phyloP scores from a whole-genome alignment of 2,329 filamentous ascomycete species.

The Orbilia brochopaga region DNA sequence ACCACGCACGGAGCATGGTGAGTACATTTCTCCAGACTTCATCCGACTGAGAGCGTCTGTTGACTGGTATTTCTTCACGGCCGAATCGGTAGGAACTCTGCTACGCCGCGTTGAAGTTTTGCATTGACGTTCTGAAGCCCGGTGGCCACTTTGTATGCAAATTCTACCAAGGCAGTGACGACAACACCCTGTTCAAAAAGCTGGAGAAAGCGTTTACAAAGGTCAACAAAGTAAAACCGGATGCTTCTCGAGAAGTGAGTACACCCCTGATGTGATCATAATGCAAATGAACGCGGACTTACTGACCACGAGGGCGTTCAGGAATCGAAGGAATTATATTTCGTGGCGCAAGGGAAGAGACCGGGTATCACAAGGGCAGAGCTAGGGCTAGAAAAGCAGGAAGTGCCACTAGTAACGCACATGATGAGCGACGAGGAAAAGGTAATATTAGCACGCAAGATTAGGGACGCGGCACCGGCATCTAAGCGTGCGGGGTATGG shows the following conservation, averaged over 20 bases:
- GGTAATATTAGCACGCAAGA: too few species aligned
- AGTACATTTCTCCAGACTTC: slow-evolving; percentile 56
- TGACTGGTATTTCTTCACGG: slow-evolving; percentile 1
- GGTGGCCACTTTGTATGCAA: slow-evolving; percentile 96
- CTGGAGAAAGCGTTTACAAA: slow-evolving; percentile 78
- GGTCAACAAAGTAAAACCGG: slow-evolving; percentile 87
- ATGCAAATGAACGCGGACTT: too few species aligned
- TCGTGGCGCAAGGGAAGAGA: slow-evolving; percentile 48
- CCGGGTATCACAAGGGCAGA: slow-evolving; percentile 31
- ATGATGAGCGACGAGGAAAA: too few species aligned
- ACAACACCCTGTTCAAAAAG: slow-evolving; percentile 76
- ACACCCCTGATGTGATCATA: neutral
- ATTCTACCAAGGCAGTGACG: slow-evolving; percentile 90
- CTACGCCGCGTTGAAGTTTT: slow-evolving; percentile 80
- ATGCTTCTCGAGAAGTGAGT: slow-evolving; percentile 82
- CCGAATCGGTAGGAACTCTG: slow-evolving; percentile 82
- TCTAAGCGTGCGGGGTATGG: too few species aligned
- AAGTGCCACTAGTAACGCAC: too few species aligned
- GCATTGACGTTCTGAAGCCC: slow-evolving; percentile 77
- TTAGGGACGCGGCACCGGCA: too few species aligned
- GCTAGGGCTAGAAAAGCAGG: neutral
- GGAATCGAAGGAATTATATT: slow-evolving; percentile 54
- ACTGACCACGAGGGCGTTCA: too few species aligned
- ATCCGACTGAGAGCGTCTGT: neutral
- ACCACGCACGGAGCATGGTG: slow-evolving; percentile 95